Evolutionary conservation across 2,329 filamentous ascomycete genomes (phyloP).

Genomic region (Paracoccidioides brasiliensis): DNA sequence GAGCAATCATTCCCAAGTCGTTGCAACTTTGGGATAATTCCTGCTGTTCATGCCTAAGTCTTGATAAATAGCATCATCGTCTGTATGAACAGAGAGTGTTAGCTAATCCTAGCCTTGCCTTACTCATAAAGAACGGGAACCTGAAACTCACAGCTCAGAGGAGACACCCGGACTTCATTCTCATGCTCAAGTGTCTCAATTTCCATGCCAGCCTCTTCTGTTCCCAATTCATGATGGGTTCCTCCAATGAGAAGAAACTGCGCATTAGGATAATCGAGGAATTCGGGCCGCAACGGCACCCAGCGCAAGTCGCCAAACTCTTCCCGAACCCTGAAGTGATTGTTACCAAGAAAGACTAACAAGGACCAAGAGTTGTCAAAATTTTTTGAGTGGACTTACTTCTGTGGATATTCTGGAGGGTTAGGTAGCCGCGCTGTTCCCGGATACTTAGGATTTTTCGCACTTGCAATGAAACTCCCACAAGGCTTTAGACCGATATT

Average conservation of each 20-base stretch:
- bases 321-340: conserved; percentile 46
- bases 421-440: conserved; percentile 51
- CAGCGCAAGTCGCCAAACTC: conserved; percentile 63
- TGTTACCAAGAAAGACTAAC: background rate
- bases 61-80: conserved; percentile 47
- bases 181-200: conserved; percentile 64
- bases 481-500: conserved; percentile 58
- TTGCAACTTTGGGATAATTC: conserved; percentile 51
- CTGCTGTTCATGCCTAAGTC: conserved; percentile 47
- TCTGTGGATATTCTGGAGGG: conserved; percentile 55
- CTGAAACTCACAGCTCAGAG: conserved; percentile 38
- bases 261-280: conserved; percentile 60
- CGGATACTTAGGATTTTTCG: conserved; percentile 63
- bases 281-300: conserved; percentile 58
- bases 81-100: conserved; percentile 18
- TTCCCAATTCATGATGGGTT: conserved; percentile 28
- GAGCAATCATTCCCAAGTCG: conserved; percentile 39
- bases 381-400: conserved; percentile 36
- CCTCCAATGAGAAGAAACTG: conserved; percentile 69
- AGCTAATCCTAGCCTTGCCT: background rate
- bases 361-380: background rate
- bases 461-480: conserved; percentile 65
- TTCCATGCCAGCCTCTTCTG: conserved; percentile 55
- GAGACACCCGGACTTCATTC: conserved; percentile 53
- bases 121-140: background rate